These are phyloP conservation scores for Eucalyptus sp. DNA, from an alignment of 345 rosid species.

Conservation along the genomic window DNA sequence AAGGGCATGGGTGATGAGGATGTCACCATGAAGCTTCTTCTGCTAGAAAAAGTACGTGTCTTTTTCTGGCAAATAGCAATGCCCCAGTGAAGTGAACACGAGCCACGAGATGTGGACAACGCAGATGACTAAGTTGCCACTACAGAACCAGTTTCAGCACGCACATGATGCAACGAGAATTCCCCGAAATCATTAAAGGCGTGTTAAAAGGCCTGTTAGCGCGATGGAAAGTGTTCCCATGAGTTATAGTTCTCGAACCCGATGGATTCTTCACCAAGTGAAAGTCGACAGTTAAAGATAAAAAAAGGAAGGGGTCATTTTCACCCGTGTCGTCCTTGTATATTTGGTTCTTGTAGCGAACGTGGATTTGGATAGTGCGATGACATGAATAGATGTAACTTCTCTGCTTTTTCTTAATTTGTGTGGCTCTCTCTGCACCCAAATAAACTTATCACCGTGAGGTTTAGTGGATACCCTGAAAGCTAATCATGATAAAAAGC, in stretches of 20 bases:
- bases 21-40: not conserved
- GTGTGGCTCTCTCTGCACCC: not conserved
- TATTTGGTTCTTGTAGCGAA: not conserved
- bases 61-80: not conserved
- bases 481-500: not conserved
- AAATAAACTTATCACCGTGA: not conserved
- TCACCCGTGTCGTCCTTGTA: not conserved
- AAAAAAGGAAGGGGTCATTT: not conserved
- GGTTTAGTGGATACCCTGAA: not conserved
- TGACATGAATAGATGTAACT: not conserved
- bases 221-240: not conserved
- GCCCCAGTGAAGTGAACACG: not conserved
- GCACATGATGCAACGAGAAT: not conserved
- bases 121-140: constrained; percentile 6
- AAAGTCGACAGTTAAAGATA: not conserved
- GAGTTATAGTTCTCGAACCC: not conserved
- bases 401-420: not conserved
- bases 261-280: not conserved
- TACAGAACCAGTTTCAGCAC: not conserved
- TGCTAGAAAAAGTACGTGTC: not conserved
- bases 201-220: not conserved
- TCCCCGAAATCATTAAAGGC: not conserved
- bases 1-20: not conserved
- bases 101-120: not conserved
- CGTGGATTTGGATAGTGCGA: not conserved